A percentile compares a stretch with the other conserved stretches of the same genome.
Conservation (phyloP, 768 basidiomycete species). For the Kwoniella sp. region DNA sequence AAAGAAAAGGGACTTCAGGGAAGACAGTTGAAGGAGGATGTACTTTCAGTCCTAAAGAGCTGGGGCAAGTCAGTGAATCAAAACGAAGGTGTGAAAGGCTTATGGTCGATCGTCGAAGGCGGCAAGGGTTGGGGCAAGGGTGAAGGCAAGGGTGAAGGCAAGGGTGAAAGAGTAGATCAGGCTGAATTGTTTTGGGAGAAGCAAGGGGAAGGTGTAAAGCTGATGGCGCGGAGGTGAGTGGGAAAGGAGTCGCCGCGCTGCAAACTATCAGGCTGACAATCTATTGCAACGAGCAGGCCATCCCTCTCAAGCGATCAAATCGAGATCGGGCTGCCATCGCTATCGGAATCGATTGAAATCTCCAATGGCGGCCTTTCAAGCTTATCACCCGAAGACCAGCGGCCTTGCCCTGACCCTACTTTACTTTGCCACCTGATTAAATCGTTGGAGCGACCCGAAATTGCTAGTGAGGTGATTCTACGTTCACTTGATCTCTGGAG, state of each 20-base stretch:
- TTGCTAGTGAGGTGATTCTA: conserved; percentile 74
- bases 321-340: background rate
- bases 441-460: conserved; percentile 67
- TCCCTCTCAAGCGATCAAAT: background rate
- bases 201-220: conserved; percentile 60
- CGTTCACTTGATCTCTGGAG: conserved; percentile 72
- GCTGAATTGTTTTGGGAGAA: conserved; percentile 61
- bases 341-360: background rate
- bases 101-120: conserved; percentile 62
- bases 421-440: conserved; percentile 67
- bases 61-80: conserved; percentile 72
- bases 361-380: background rate
- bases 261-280: too few species aligned
- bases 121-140: conserved; percentile 51
- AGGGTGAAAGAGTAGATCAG: conserved; percentile 57
- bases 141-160: conserved; percentile 55
- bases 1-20: conserved; percentile 27
- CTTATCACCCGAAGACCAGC: background rate
- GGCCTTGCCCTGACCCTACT: conserved; percentile 66
- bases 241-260: too few species aligned
- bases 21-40: conserved; percentile 25
- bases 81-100: conserved; percentile 61
- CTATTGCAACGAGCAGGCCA: background rate
- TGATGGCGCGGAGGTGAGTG: conserved; percentile 56
- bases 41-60: conserved; percentile 3